phyloP scores from a whole-genome alignment of 106 monocot genomes.

The Dendrobium nobile region DNA sequence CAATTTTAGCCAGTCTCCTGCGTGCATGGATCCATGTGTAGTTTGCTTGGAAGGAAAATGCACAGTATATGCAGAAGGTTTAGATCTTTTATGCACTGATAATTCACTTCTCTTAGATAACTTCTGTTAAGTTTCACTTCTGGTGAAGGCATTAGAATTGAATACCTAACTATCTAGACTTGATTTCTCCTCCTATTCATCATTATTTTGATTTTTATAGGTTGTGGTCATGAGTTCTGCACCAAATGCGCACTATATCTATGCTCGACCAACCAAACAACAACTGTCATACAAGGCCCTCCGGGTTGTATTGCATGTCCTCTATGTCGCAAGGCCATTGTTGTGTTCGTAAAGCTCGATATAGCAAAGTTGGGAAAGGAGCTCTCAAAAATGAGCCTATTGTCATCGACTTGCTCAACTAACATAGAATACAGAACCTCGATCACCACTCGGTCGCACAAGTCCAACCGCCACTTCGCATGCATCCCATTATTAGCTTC shows the following conservation, averaged over 20 bases:
- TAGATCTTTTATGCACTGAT: neutral
- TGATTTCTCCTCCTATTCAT: neutral
- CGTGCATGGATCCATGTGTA: conserved; percentile 64
- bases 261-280: conserved; percentile 53
- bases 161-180: too few species aligned
- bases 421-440: conserved; percentile 19
- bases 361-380: conserved; percentile 26
- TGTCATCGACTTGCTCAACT: conserved; percentile 31
- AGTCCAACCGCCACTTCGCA: neutral
- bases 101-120: neutral
- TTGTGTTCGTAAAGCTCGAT: conserved; percentile 41
- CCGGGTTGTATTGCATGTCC: conserved; percentile 74
- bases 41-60: conserved; percentile 83
- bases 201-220: conserved; percentile 17
- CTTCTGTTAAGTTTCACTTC: neutral
- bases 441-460: conserved; percentile 12
- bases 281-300: conserved; percentile 24
- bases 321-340: conserved; percentile 59
- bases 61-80: conserved; percentile 72
- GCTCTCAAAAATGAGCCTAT: conserved; percentile 34
- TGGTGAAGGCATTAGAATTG: too few species aligned
- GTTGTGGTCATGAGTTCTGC: conserved; percentile 83
- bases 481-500: conserved; percentile 23
- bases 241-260: conserved; percentile 78
- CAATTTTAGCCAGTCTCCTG: conserved; percentile 34